Base-by-base conservation (phyloP, 1,284 basidiomycete species). In the Cystobasidium slooffiae region DNA sequence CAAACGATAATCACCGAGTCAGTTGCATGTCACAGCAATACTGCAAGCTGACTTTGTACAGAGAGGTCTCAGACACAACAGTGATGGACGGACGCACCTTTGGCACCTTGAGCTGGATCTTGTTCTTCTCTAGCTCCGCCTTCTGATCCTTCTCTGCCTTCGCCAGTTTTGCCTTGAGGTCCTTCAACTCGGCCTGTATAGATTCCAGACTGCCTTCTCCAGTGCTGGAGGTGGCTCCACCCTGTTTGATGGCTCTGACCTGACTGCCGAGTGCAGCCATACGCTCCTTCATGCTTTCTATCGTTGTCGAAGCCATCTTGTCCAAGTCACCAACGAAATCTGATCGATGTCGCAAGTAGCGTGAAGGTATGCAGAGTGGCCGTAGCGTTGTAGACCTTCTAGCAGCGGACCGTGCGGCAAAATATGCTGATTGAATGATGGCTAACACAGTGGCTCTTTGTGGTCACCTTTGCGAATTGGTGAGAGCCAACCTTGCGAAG, bases 101-200 rank as follows among this genome's bases (percentile, higher is more conserved):
- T 31, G 70, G 70, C 7, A 73, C 70, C 44, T 73, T 73, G 20
- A 73, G 31, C 22, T 20, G 16, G 9, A 73, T 37, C 70, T 73
- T 73, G 37, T 73, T 55, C 70, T 59, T 65, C 70, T 73, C 70
- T 63, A 43, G 24, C 52, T 73, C 70, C n/a, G 56, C 70, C 24
- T 73, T 73, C 46, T 73, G 70, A 43, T 73, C 70, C 70, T 73
- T 73, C 41, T 73, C 70, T 55, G 63, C 70, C 46, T 73, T 73
- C 37, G 70, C 70, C 51, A 73, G 52, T 39, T 66, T 65, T 47
- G 55, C 52, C 63, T 73, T 73, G 43, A 73, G 70, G 7, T 73
- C 70, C 63, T 73, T 73, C 47, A 73, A 49, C 52, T 73, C 70
- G 8, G 70, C 70, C 47, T 65, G 62, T 43, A 73, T 73, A n/a